Evolutionary conservation across 2,329 filamentous ascomycete genomes (phyloP).

Genomic region (Cytospora piceae): DNA sequence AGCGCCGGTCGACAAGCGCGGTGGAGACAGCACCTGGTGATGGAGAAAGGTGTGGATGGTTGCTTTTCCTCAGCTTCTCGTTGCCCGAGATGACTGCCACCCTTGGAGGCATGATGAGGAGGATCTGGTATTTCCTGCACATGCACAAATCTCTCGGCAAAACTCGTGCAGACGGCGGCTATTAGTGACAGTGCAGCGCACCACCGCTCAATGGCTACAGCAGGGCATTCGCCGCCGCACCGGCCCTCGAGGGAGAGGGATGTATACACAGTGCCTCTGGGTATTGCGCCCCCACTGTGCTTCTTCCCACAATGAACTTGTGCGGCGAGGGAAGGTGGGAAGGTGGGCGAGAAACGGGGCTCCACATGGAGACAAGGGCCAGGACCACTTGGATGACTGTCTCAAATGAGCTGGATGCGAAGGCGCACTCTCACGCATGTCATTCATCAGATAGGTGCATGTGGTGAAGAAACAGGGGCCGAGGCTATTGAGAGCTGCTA

Average conservation of each 20-base stretch:
- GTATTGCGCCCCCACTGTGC: slow-evolving; percentile 6
- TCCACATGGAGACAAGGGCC: slow-evolving; percentile 29
- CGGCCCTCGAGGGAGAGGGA: slow-evolving; percentile 1
- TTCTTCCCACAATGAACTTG: slow-evolving; percentile 26
- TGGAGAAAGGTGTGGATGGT: slow-evolving; percentile 30
- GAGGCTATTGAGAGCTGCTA: slow-evolving; percentile 29
- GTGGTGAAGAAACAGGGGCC: slow-evolving; percentile 27
- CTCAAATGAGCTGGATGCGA: slow-evolving; percentile 30
- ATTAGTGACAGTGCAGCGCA: slow-evolving; percentile 15
- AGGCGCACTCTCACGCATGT: slow-evolving; percentile 31
- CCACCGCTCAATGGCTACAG: slow-evolving; percentile 15
- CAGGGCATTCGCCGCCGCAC: slow-evolving; percentile 19
- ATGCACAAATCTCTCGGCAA: slow-evolving; percentile 14
- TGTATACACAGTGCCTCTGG: slow-evolving; percentile 13
- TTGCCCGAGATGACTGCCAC: slow-evolving; percentile 26
- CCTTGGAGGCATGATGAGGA: slow-evolving; percentile 1
- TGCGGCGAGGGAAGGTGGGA: slow-evolving; percentile 15
- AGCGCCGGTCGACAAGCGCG: slow-evolving; percentile 30
- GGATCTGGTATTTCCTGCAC: slow-evolving; percentile 14
- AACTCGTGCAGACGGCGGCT: slow-evolving; percentile 19
- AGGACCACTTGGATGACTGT: slow-evolving; percentile 27
- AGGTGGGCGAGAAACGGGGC: slow-evolving; percentile 27
- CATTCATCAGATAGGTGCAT: slow-evolving; percentile 29
- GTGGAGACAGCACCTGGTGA: slow-evolving; percentile 28
- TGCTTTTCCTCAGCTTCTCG: slow-evolving; percentile 27